phyloP scores from a whole-genome alignment of 2,329 filamentous ascomycete species.

The Aspergillus ruber region DNA sequence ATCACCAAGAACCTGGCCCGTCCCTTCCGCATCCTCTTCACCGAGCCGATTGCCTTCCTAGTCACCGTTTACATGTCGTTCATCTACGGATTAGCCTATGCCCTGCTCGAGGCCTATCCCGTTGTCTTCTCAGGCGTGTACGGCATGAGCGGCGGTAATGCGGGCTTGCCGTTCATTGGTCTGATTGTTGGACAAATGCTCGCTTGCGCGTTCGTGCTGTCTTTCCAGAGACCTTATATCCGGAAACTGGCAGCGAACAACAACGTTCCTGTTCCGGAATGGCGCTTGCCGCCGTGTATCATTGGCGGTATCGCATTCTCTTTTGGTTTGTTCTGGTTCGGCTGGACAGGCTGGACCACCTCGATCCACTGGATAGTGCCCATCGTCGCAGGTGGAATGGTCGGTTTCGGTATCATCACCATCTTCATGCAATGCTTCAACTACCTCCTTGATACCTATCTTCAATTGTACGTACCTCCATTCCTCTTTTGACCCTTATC shows the following conservation, averaged over 20 bases:
- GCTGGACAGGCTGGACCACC: conserved; percentile 15
- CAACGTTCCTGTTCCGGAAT: conserved; percentile 16
- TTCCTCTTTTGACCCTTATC: background rate
- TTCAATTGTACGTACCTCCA: conserved; percentile 10
- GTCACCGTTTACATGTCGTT: conserved; percentile 21
- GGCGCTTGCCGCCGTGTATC: conserved; percentile 17
- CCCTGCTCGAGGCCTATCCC: conserved; percentile 16
- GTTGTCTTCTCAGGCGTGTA: conserved; percentile 13
- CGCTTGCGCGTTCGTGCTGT: conserved; percentile 11
- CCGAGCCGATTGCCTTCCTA: conserved; percentile 19
- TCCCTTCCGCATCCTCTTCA: conserved; percentile 15
- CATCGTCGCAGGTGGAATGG: conserved; percentile 13
- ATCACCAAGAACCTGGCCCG: conserved; percentile 15
- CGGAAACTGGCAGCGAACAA: conserved; percentile 14
- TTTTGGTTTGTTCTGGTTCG: conserved; percentile 19
- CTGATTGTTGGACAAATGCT: conserved; percentile 12
- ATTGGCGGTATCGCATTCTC: conserved; percentile 15
- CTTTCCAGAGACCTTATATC: conserved; percentile 9
- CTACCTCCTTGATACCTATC: conserved; percentile 15
- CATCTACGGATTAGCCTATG: conserved; percentile 17
- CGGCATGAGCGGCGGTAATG: conserved; percentile 9
- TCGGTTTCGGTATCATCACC: conserved; percentile 17
- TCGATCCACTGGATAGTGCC: conserved; percentile 20
- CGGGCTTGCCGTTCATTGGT: conserved; percentile 15
- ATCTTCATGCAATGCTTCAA: conserved; percentile 21